Conservation (phyloP, 306 rosid species). For the Oemleria cerasiformis region DNA sequence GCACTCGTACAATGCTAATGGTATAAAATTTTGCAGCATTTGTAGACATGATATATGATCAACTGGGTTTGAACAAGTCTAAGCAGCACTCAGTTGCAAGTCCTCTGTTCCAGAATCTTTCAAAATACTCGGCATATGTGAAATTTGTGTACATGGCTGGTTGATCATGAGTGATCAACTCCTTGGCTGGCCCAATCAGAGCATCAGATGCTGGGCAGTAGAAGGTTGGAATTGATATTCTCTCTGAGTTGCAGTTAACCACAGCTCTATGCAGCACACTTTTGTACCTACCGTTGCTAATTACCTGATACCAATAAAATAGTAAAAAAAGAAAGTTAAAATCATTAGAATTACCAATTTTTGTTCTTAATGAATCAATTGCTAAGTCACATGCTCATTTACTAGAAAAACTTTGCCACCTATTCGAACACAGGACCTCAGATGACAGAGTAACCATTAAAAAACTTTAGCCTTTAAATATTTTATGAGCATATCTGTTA, state of each 20-base stretch:
- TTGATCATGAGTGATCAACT: conserved; percentile 13
- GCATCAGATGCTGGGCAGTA: conserved; percentile 50
- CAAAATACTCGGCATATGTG: conserved; percentile 37
- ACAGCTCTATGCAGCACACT: conserved; percentile 53
- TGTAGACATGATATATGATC: neutral
- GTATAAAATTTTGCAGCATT: neutral
- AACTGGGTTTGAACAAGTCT: conserved; percentile 36
- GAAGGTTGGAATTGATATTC: conserved; percentile 52
- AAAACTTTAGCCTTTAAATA: no score
- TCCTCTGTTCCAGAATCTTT: conserved; percentile 45
- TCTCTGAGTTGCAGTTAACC: conserved; percentile 36
- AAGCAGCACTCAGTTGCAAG: conserved; percentile 38
- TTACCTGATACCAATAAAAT: conserved; percentile 21
- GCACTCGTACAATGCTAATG: neutral
- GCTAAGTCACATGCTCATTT: neutral
- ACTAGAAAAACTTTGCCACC: neutral
- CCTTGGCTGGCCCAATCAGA: conserved; percentile 35
- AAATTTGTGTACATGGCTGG: conserved; percentile 27
- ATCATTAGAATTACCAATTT: neutral
- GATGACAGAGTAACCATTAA: no score
- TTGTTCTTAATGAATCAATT: neutral
- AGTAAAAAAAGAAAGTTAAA: neutral
- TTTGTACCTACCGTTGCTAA: conserved; percentile 45
- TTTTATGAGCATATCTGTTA: neutral
- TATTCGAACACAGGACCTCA: no score